phyloP scores from a whole-genome alignment of 768 basidiomycete species.

The Leccinellum luteum region DNA sequence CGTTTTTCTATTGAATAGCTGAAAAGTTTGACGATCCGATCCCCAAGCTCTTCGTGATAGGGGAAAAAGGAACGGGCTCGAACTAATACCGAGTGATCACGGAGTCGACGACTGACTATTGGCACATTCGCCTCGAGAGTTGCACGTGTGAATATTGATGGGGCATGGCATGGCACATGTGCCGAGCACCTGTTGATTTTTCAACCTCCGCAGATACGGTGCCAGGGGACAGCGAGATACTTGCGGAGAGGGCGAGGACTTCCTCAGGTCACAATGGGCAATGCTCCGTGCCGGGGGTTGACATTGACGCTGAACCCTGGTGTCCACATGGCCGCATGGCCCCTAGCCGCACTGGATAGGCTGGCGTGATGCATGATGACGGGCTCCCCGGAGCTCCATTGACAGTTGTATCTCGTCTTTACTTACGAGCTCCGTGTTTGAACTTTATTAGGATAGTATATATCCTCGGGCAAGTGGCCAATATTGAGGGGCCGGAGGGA shows the following conservation, averaged over 20 bases:
- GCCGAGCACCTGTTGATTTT: neutral
- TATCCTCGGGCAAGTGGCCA: neutral
- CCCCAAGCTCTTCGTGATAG: neutral
- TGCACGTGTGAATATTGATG: no score
- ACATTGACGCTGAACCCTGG: neutral
- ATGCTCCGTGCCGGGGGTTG: neutral
- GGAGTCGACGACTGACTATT: neutral
- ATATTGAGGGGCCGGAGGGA: neutral
- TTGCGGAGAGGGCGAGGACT: neutral
- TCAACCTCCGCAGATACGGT: neutral
- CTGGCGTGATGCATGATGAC: neutral
- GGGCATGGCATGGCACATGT: no score
- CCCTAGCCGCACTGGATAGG: no score
- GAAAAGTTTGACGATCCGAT: constrained; percentile 10
- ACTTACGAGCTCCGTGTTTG: neutral
- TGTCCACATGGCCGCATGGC: no score
- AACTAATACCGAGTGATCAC: neutral
- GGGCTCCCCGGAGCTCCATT: neutral
- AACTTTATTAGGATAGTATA: neutral
- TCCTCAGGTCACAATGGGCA: neutral
- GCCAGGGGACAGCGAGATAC: neutral
- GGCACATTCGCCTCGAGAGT: no score
- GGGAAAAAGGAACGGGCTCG: neutral
- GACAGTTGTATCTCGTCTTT: neutral
- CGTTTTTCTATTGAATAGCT: neutral